Evolutionary conservation across 345 rosid genomes (phyloP).

Genomic region (Odontarrhena argentea): DNA sequence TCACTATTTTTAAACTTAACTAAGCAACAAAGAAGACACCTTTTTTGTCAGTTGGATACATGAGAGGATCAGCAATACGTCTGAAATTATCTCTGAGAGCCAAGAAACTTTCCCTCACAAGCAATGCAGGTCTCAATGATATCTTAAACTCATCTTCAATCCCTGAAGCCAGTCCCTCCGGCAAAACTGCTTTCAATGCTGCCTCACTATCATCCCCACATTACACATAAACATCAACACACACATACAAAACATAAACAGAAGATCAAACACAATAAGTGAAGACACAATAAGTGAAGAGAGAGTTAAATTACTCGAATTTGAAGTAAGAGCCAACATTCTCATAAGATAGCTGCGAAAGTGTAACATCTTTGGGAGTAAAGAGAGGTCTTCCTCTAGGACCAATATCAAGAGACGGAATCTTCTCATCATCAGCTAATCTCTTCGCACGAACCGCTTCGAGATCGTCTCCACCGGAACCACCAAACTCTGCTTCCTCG

Average conservation of each 20-base stretch:
- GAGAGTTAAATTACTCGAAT: constrained; percentile 48
- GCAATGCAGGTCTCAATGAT: constrained; percentile 72
- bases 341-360: constrained; percentile 64
- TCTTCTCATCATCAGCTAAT: constrained; percentile 65
- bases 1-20: neutral
- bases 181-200: constrained; percentile 56
- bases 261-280: neutral
- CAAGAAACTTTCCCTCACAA: constrained; percentile 78
- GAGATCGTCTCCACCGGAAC: constrained; percentile 45
- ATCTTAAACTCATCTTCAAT: constrained; percentile 78
- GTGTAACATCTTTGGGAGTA: constrained; percentile 55
- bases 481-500: constrained; percentile 41
- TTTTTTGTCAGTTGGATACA: constrained; percentile 52
- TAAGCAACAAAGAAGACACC: constrained; percentile 39
- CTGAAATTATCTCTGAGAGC: constrained; percentile 90
- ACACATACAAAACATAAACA: neutral
- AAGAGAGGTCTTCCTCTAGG: constrained; percentile 74
- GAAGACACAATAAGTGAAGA: neutral
- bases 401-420: constrained; percentile 70
- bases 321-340: constrained; percentile 77
- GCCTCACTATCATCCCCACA: constrained; percentile 46
- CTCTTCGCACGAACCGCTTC: constrained; percentile 57
- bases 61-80: constrained; percentile 83
- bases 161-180: constrained; percentile 83
- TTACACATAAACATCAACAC: constrained; percentile 6